Evolutionary conservation across 2,329 filamentous ascomycete species (phyloP), one percentile per base, ranked within the genome.

Genomic region (Fusarium hostae): DNA sequence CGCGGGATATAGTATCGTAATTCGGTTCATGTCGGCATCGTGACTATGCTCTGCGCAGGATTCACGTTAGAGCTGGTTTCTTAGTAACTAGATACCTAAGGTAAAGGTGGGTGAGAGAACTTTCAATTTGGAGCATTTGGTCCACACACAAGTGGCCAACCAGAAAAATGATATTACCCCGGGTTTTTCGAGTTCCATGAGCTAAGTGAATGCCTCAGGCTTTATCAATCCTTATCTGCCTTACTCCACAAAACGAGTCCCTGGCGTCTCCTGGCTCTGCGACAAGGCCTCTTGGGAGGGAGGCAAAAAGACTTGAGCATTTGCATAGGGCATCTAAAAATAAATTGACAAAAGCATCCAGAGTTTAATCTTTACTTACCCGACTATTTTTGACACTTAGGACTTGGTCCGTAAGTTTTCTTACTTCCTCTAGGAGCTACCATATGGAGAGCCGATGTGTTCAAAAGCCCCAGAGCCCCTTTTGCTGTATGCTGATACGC

Each of bases 401-500:
- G 18, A 16, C 10, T 26, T 26, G 18, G 18, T 20, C 18, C 22
- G 20, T 15, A 9, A 22, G 13, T 15, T 26, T 24, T 13, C 39
- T 15, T 6, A 8, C n/a, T 34, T 13, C 22, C 12, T 39, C 22
- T 12, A n/a, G 48, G 32, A n/a, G 39, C 54, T 39, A 63, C 63
- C 58, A 32, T 48, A 37, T 37, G 48, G 35, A 41, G 39, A 66
- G 60, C 40, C 62, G 48, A 66, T 59, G 59, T 73, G 68, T 66
- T 45, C 52, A 72, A 41, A 70, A 66, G 48, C 47, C 54, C 52
- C 40, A 37, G 51, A 41, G 34, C 66, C 68, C 70, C 70, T 66
- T 63, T 70, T 63, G 43, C 44, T 63, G 55, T 48, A 47, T 44
- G 55, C 62, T 73, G 70, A 73, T 72, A 71, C 70, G 70, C 26